phyloP scores from a whole-genome alignment of 352 stramenopile genomes.

The Globisporangium paddicum region DNA sequence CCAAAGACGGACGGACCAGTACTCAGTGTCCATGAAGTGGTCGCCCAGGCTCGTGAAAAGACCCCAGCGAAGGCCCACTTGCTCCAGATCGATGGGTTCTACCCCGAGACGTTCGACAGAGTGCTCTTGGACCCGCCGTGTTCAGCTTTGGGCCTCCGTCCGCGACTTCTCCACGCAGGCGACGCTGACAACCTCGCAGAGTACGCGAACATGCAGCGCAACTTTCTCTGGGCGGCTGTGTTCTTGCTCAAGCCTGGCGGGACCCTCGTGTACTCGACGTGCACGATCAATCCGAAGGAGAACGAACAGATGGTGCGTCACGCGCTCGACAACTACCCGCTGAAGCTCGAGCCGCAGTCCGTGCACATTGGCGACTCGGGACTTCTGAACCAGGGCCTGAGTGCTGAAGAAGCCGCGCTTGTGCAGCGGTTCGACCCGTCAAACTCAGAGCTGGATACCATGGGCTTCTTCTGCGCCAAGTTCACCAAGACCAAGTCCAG shows the following conservation, averaged over 20 bases:
- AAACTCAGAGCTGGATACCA: constrained; percentile 76
- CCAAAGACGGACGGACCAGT: constrained; percentile 30
- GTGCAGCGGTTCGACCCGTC: constrained; percentile 89
- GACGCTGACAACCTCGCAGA: constrained; percentile 63
- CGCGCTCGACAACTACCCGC: constrained; percentile 83
- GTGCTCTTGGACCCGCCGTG: constrained; percentile 92
- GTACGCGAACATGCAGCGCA: constrained; percentile 85
- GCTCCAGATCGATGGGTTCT: constrained; percentile 83
- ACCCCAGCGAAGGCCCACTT: constrained; percentile 55
- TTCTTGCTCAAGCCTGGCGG: constrained; percentile 89
- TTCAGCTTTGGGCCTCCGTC: constrained; percentile 90
- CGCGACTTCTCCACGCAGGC: constrained; percentile 84
- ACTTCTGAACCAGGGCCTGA: constrained; percentile 74
- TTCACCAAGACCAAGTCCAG: constrained; percentile 84
- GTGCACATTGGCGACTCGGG: constrained; percentile 62
- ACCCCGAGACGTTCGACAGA: constrained; percentile 91
- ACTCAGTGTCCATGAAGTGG: constrained; percentile 52
- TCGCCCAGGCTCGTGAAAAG: constrained; percentile 40
- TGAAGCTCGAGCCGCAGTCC: constrained; percentile 70
- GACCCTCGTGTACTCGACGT: constrained; percentile 94
- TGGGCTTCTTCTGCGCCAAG: constrained; percentile 94
- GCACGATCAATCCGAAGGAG: constrained; percentile 90
- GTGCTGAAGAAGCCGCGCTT: constrained; percentile 52
- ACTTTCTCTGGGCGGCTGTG: constrained; percentile 85
- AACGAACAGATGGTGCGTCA: constrained; percentile 92